Evolutionary conservation across 768 basidiomycete genomes (phyloP), one percentile per base, ranked within the genome.

Genomic region (Tylopilus plumbeoviolaceoides): DNA sequence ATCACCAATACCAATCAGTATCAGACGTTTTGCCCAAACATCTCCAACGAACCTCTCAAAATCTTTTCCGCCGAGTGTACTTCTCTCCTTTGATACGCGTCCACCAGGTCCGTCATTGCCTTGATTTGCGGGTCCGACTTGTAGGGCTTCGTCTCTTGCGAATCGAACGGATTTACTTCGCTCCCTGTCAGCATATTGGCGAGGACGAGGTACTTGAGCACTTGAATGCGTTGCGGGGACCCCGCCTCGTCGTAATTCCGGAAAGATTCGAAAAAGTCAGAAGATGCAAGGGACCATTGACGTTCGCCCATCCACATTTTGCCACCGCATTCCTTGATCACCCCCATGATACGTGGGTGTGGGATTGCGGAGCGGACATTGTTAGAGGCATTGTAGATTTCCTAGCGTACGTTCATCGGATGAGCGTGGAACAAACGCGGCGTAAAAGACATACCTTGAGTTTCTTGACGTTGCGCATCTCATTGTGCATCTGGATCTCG

Each of bases 261-360:
- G 80, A 99, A 99, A 2, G 95, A 97, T 61, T 98, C 95, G 71
- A 98, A 98, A 70, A 99, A 97, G 72, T 99, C 97, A 67, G 93
- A 91, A 57, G 92, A 95, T 0, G 97, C 97, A 52, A 91, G 84
- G 51, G 90, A 88, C 95, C 95, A 99, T 74, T 97, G 91, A 88
- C 95, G 89, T 78, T 98, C 97, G 53, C 91, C 93, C 97, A 99
- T 98, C 95, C 97, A 98, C 97, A 99, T 99, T 73, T 99, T 99
- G 3, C 97, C 97, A 15, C 97, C 97, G 60, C 95, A 98, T 70
- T 99, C 97, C 66, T 95, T 91, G 73, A 99, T 98, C 47, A 98
- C 92, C 40, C 95, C 97, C 89, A 98, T 95, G 64, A 98, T 98
- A 28, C 93, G 82, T 10, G 97, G 97, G 73, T 98, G 97, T 15